Percentiles rank a stretch among this genome's conserved stretches.
phyloP scores from a whole-genome alignment of 176 grass and related monocot genomes.

The Musa schizocarpa region DNA sequence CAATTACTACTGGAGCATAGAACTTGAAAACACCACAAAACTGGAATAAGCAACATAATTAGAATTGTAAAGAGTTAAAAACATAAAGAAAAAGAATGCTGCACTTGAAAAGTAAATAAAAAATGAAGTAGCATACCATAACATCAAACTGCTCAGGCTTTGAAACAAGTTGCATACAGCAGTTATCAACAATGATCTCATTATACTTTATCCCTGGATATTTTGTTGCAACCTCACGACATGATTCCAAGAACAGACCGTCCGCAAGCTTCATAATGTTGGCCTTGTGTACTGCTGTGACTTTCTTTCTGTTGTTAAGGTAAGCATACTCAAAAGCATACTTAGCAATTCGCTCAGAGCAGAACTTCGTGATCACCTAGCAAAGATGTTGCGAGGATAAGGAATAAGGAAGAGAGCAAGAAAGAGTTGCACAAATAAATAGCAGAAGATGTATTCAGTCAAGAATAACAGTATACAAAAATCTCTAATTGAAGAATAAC shows the following conservation, averaged over 20 bases:
- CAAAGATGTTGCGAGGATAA: constrained; percentile 26
- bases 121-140: constrained; percentile 56
- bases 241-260: constrained; percentile 95
- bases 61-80: too few relatives aligned
- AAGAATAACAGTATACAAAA: background rate
- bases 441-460: background rate
- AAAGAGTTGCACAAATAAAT: background rate
- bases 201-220: constrained; percentile 86
- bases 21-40: too few relatives aligned
- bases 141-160: constrained; percentile 99
- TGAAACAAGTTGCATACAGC: constrained; percentile 95
- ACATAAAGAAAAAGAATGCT: too few relatives aligned
- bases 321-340: constrained; percentile 99
- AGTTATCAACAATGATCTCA: constrained; percentile 98
- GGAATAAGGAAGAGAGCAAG: background rate
- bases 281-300: constrained; percentile 91
- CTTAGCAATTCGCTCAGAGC: constrained; percentile 95
- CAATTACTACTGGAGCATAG: too few relatives aligned
- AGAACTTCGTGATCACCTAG: constrained; percentile 98
- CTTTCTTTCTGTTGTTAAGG: constrained; percentile 98
- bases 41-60: too few relatives aligned
- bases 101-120: too few relatives aligned
- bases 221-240: constrained; percentile 85
- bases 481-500: too few relatives aligned
- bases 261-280: constrained; percentile 99